These are phyloP conservation scores for Nepenthes gracilis DNA, from an alignment of 148 eudicot genomes.

Conservation along the genomic window DNA sequence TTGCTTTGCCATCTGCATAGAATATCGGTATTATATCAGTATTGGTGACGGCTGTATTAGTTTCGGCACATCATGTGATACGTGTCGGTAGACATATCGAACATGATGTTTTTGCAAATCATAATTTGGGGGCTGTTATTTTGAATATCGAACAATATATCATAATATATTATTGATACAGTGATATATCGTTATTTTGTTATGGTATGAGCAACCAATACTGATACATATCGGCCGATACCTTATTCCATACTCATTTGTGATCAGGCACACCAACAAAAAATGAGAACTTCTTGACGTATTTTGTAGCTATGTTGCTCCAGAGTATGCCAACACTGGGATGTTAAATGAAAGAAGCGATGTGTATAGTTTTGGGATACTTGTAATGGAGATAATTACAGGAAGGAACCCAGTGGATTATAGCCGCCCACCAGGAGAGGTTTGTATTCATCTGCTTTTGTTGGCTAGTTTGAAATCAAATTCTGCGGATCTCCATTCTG, in stretches of 20 bases:
- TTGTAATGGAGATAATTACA: constrained; percentile 60
- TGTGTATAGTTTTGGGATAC: constrained; percentile 68
- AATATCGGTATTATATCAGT: not conserved
- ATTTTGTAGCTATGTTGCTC: constrained; percentile 57
- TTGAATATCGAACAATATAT: too few relatives aligned
- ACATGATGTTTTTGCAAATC: too few relatives aligned
- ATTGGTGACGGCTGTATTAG: too few relatives aligned
- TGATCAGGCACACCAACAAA: not conserved
- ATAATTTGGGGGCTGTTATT: too few relatives aligned
- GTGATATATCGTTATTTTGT: too few relatives aligned
- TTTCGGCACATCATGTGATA: too few relatives aligned
- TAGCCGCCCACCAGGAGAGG: constrained; percentile 62
- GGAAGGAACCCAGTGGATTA: constrained; percentile 68
- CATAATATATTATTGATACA: too few relatives aligned
- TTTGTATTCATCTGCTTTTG: constrained; percentile 1
- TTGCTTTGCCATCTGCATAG: not conserved
- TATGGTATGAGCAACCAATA: too few relatives aligned
- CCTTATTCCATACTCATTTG: too few relatives aligned
- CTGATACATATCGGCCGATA: too few relatives aligned
- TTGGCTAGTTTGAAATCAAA: not conserved
- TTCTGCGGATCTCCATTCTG: not conserved
- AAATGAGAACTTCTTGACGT: not conserved
- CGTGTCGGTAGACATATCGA: too few relatives aligned
- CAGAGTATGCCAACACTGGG: constrained; percentile 76
- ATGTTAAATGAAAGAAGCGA: constrained; percentile 75